A percentile compares a stretch with the other conserved stretches of the same genome.
Evolutionary conservation across 805 yeast genomes (phyloP).

Genomic region (Wickerhamomyces chambardii): DNA sequence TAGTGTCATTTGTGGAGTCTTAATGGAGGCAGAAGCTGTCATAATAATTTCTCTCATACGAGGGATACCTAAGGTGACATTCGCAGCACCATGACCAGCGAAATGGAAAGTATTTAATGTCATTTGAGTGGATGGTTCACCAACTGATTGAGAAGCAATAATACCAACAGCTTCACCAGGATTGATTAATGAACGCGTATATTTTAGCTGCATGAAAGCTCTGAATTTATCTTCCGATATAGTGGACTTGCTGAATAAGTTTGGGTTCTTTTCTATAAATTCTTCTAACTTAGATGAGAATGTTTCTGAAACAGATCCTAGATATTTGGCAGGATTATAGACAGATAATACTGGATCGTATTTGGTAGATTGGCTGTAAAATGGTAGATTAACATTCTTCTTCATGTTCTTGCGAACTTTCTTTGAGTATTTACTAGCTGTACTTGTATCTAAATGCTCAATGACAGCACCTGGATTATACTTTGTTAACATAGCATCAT

Average conservation of each 20-base stretch:
- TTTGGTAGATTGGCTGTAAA: constrained; percentile 50
- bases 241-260: constrained; percentile 43
- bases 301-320: constrained; percentile 89
- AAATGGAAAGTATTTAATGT: constrained; percentile 95
- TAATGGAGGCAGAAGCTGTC: constrained; percentile 94
- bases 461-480: constrained; percentile 73
- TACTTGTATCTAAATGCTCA: constrained; percentile 73
- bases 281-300: constrained; percentile 76
- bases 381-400: constrained; percentile 55
- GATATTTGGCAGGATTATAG: constrained; percentile 79
- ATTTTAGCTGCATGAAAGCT: constrained; percentile 96
- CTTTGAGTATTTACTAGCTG: constrained; percentile 75
- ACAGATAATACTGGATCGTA: constrained; percentile 86
- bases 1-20: constrained; percentile 98
- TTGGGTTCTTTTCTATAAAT: constrained; percentile 49
- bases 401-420: constrained; percentile 66
- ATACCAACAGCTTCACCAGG: constrained; percentile 99
- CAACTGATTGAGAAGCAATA: constrained; percentile 95
- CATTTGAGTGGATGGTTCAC: constrained; percentile 99
- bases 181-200: constrained; percentile 88
- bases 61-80: constrained; percentile 98
- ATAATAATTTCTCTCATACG: constrained; percentile 99
- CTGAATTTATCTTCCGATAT: constrained; percentile 75
- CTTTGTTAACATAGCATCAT: constrained; percentile 75
- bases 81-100: constrained; percentile 99